Conservation (phyloP, 2,329 filamentous ascomycete species). For the Pseudomassariella vexata region DNA sequence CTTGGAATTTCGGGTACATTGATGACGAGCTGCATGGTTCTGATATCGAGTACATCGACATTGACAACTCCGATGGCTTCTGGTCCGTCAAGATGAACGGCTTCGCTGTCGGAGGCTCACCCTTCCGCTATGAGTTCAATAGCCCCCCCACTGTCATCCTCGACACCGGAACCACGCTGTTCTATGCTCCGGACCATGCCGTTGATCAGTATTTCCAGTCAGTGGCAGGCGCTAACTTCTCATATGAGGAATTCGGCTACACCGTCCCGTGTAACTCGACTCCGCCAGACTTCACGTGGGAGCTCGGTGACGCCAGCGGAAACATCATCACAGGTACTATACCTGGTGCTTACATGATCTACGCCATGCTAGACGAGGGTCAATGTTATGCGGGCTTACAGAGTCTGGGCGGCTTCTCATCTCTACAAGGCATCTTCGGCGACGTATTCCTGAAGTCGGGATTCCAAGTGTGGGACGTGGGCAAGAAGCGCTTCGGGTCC, state of each 20-base stretch:
- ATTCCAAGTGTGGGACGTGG: conserved; percentile 65
- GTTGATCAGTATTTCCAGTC: conserved; percentile 53
- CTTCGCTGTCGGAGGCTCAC: conserved; percentile 26
- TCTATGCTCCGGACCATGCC: conserved; percentile 54
- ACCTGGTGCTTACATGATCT: conserved; percentile 50
- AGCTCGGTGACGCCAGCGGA: conserved; percentile 37
- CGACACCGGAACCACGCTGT: conserved; percentile 64
- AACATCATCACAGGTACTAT: conserved; percentile 44
- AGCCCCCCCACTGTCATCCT: conserved; percentile 46
- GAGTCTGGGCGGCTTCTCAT: conserved; percentile 34
- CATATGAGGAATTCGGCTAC: conserved; percentile 39
- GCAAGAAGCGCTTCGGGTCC: conserved; percentile 37
- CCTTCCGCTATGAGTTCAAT: conserved; percentile 29
- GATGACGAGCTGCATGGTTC: conserved; percentile 31
- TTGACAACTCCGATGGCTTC: conserved; percentile 46
- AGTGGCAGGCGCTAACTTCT: conserved; percentile 46
- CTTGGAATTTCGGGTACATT: conserved; percentile 46
- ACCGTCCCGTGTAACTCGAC: conserved; percentile 51
- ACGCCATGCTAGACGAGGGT: conserved; percentile 38
- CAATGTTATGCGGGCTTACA: conserved; percentile 75
- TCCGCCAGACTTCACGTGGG: conserved; percentile 53
- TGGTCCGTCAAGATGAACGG: conserved; percentile 32
- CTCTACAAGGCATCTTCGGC: conserved; percentile 64
- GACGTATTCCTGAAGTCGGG: conserved; percentile 75
- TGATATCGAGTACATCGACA: conserved; percentile 36